Percentiles rank a stretch among this genome's conserved stretches.
These are phyloP conservation scores for Marsdenia floribunda DNA, from an alignment of 257 asterid species.

Conservation along the genomic window DNA sequence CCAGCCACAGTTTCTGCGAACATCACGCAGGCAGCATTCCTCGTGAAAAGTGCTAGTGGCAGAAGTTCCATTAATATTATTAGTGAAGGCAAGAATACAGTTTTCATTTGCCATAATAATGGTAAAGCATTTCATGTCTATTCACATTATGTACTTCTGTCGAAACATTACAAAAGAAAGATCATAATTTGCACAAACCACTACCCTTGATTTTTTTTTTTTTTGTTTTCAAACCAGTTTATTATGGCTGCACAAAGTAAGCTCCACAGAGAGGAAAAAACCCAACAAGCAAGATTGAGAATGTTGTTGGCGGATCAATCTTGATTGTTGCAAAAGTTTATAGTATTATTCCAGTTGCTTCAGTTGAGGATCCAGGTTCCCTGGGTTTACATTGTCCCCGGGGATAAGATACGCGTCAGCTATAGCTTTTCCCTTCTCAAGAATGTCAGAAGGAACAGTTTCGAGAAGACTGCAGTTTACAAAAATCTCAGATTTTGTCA, in stretches of 20 bases:
- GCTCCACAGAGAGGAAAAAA: background rate
- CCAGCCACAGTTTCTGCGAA: no score
- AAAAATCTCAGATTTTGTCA: background rate
- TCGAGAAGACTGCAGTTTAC: slow-evolving; percentile 53
- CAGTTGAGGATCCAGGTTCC: slow-evolving; percentile 48
- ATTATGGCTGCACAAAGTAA: background rate
- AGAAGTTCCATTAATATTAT: no score
- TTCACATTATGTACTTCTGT: background rate
- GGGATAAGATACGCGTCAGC: slow-evolving; percentile 64
- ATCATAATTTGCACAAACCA: background rate
- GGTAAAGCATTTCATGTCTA: no score
- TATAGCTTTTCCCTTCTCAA: slow-evolving; percentile 75
- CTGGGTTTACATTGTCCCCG: slow-evolving; percentile 33
- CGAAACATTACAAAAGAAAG: background rate
- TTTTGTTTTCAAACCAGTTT: no score
- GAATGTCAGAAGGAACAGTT: slow-evolving; percentile 74
- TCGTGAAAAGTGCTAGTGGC: no score
- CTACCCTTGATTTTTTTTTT: background rate
- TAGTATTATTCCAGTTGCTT: slow-evolving; percentile 59
- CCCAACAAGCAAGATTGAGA: background rate
- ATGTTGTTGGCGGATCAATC: background rate
- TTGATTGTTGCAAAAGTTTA: slow-evolving; percentile 15
- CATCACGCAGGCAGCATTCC: no score
- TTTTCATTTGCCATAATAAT: background rate
- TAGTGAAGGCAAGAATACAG: background rate